Evolutionary conservation across 176 grass and related monocot genomes (phyloP).

Genomic region (Elymus sibiricus): DNA sequence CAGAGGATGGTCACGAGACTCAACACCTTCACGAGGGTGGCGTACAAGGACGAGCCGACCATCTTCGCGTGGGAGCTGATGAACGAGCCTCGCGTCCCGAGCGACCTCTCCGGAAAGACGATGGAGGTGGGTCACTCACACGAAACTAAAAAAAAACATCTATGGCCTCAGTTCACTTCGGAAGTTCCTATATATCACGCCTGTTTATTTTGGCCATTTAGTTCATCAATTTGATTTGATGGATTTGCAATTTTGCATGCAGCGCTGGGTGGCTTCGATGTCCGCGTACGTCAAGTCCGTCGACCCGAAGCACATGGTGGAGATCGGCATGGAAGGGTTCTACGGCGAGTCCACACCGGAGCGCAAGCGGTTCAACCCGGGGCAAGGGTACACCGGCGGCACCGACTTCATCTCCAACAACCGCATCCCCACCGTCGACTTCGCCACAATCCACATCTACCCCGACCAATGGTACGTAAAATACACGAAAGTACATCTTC

Average conservation of each 20-base stretch:
- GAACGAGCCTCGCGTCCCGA: slow-evolving; percentile 70
- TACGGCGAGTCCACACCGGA: slow-evolving; percentile 61
- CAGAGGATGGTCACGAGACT: slow-evolving; percentile 48
- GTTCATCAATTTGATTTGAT: background rate
- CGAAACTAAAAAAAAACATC: background rate
- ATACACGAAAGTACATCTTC: too few relatives aligned
- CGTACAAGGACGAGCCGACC: slow-evolving; percentile 70
- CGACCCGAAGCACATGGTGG: slow-evolving; percentile 71
- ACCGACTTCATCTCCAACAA: slow-evolving; percentile 81
- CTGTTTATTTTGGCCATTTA: background rate
- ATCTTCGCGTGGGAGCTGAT: slow-evolving; percentile 93
- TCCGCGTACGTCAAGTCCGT: slow-evolving; percentile 61
- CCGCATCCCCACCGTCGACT: slow-evolving; percentile 49
- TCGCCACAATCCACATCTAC: slow-evolving; percentile 79
- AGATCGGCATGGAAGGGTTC: slow-evolving; percentile 76
- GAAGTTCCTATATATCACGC: background rate
- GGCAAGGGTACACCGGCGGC: slow-evolving; percentile 35
- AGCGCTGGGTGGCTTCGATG: slow-evolving; percentile 74
- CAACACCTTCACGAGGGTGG: slow-evolving; percentile 57
- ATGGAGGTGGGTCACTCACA: slow-evolving; percentile 31
- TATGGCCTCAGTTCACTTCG: background rate
- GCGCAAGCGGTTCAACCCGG: slow-evolving; percentile 49
- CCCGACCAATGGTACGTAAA: slow-evolving; percentile 63
- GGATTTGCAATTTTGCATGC: background rate
- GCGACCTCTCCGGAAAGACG: slow-evolving; percentile 58